phyloP scores from a whole-genome alignment of 106 monocot genomes.

The Triglochin maritima region DNA sequence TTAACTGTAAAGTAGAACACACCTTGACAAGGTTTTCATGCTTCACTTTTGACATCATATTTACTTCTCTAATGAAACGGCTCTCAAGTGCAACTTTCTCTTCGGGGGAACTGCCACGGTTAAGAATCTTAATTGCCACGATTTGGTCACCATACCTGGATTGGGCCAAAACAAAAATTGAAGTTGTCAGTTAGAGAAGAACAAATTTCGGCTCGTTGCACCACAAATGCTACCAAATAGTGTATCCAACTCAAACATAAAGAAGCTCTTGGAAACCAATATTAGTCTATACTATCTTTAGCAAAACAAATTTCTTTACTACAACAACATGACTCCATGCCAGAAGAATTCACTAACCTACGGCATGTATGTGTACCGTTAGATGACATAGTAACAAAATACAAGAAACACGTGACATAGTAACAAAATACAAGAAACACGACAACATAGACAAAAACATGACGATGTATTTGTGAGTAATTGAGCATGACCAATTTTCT shows the following conservation, averaged over 20 bases:
- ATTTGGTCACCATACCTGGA: slow-evolving; percentile 65
- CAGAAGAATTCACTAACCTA: too few relatives aligned
- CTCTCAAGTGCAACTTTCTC: slow-evolving; percentile 56
- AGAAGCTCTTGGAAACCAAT: too few relatives aligned
- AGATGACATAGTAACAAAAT: not conserved
- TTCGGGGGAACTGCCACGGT: slow-evolving; percentile 52
- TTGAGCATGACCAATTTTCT: too few relatives aligned
- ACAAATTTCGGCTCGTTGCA: not conserved
- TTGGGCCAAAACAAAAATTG: not conserved
- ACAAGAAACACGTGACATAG: not conserved
- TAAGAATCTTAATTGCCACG: slow-evolving; percentile 89
- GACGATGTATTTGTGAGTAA: too few relatives aligned
- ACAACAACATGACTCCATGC: too few relatives aligned
- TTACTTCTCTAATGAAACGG: slow-evolving; percentile 88
- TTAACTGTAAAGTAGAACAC: not conserved
- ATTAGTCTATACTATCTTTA: too few relatives aligned
- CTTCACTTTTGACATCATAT: slow-evolving; percentile 92
- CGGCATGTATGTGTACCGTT: too few relatives aligned
- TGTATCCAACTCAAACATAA: not conserved
- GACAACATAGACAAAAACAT: not conserved
- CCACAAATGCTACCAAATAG: not conserved
- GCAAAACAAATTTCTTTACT: too few relatives aligned
- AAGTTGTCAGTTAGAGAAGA: not conserved
- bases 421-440: not conserved
- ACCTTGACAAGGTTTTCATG: slow-evolving; percentile 98